These are phyloP conservation scores for Teratosphaeria pseudoeucalypti DNA, from an alignment of 2,329 filamentous ascomycete species.

Conservation along the genomic window DNA sequence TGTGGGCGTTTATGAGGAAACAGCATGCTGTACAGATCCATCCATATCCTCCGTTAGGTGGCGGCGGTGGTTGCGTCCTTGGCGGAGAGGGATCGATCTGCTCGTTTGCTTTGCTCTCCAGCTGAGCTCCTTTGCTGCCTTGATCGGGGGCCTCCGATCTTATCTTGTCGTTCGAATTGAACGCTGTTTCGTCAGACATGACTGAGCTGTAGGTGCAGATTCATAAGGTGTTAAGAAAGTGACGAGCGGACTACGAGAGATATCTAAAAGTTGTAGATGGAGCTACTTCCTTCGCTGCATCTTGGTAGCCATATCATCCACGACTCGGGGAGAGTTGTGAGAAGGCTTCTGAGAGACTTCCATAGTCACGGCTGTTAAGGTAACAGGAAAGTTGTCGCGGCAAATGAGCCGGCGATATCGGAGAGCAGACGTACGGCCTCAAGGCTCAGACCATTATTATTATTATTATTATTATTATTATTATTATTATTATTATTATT, in stretches of 20 bases:
- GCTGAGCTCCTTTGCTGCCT: background rate
- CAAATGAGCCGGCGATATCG: background rate
- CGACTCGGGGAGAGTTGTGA: background rate
- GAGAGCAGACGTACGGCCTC: background rate
- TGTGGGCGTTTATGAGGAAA: conserved; percentile 37
- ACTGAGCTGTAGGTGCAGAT: background rate
- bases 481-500: no score
- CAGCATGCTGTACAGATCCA: conserved; percentile 43
- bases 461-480: no score
- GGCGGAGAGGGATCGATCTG: background rate
- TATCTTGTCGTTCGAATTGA: background rate
- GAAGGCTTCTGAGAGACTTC: background rate
- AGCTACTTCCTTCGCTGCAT: background rate
- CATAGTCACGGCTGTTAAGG: background rate
- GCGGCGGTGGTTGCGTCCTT: conserved; percentile 2
- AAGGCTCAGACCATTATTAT: no score
- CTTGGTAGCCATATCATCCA: background rate
- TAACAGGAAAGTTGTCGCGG: background rate
- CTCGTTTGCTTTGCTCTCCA: background rate
- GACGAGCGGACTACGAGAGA: background rate
- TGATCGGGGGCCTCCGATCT: background rate
- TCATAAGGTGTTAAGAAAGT: background rate
- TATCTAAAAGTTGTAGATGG: background rate
- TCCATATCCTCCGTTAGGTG: conserved; percentile 45
- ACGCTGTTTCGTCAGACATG: background rate